Base-by-base conservation (phyloP, 163 green algal species). In the Volvox carteri region DNA sequence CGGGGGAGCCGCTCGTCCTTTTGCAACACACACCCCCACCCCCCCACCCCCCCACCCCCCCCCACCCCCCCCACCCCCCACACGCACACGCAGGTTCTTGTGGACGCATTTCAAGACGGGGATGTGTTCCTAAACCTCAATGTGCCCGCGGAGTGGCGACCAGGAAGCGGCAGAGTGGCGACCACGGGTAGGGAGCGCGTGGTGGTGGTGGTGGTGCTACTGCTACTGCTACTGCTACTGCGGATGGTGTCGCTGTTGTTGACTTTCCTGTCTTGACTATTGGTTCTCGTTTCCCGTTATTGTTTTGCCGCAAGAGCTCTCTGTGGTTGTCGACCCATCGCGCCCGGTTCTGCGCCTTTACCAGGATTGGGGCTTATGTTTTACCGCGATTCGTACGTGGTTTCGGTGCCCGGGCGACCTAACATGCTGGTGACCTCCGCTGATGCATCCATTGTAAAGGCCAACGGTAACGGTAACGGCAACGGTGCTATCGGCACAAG, bases 111-210 rank as follows among this genome's bases (percentile, higher is more conserved):
- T 18, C 37, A 14, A 19, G 83, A 72, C 23, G 83, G 83, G 9
- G 83, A 88, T 48, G 46, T 88, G 1, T 81, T 83, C 67, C 68
- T 88, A 30, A 88, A 88, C 83, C 67, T 88, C 83, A 88, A 88
- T 50, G 83, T 88, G 48, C 83, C 83, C 0, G 48, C 46, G 23
- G 35, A 81, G 48, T 88, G 67, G 67, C 67, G 81, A 35, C 50
- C 41, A 16, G 62, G n/a, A 5, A 42, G 21, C 0, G 54, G 44
- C n/a, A 50, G 18, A 1, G 60, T 87, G 44, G 60, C 78, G 79
- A 87, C 79, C 79, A 87, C 79, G 18, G 79, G 79, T 87, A 62
- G 28, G 11, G 9, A n/a, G n/a, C n/a, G n/a, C n/a, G n/a, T n/a
- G n/a, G n/a, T n/a, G n/a, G n/a, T n/a, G n/a, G n/a, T n/a, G n/a